These are phyloP conservation scores for Thraustochytrium striatum DNA, from an alignment of 352 stramenopile species.

Conservation along the genomic window DNA sequence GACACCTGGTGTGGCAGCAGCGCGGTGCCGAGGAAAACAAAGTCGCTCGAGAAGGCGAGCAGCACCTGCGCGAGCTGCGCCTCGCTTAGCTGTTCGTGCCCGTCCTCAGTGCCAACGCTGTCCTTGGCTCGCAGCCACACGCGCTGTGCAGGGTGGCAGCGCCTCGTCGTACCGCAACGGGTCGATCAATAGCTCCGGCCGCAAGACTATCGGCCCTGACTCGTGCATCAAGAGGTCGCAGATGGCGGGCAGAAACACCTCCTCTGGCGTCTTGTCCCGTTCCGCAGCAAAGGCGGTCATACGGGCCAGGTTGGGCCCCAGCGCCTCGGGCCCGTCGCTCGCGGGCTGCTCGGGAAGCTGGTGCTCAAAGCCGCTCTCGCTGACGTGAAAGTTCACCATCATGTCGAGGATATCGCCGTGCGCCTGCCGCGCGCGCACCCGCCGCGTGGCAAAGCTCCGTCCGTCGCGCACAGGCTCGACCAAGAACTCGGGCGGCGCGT, in stretches of 20 bases:
- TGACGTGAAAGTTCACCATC: slow-evolving; percentile 26
- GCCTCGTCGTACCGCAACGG: background rate
- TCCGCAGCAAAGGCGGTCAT: background rate
- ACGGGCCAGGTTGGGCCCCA: background rate
- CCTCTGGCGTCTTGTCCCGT: background rate
- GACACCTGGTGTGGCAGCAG: slow-evolving; percentile 6
- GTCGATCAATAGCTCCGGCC: background rate
- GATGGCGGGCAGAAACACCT: background rate
- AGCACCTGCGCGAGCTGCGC: slow-evolving; percentile 23
- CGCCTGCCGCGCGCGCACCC: slow-evolving; percentile 1
- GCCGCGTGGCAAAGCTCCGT: slow-evolving; percentile 23
- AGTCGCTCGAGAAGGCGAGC: slow-evolving; percentile 30
- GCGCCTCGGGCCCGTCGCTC: background rate
- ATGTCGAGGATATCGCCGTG: slow-evolving; percentile 47
- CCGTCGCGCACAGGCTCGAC: slow-evolving; percentile 39
- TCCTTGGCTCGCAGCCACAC: background rate
- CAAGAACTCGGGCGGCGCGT: background rate
- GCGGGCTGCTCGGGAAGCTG: background rate
- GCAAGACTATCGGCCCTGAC: slow-evolving; percentile 6
- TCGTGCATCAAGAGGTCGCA: background rate
- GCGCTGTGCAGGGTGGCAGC: background rate
- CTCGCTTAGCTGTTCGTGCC: slow-evolving; percentile 8
- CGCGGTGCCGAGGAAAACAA: slow-evolving; percentile 23
- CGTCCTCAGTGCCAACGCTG: background rate
- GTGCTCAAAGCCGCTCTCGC: slow-evolving; percentile 22